Evolutionary conservation across 2,329 filamentous ascomycete genomes (phyloP).

Genomic region (Leptographium galeiforme): DNA sequence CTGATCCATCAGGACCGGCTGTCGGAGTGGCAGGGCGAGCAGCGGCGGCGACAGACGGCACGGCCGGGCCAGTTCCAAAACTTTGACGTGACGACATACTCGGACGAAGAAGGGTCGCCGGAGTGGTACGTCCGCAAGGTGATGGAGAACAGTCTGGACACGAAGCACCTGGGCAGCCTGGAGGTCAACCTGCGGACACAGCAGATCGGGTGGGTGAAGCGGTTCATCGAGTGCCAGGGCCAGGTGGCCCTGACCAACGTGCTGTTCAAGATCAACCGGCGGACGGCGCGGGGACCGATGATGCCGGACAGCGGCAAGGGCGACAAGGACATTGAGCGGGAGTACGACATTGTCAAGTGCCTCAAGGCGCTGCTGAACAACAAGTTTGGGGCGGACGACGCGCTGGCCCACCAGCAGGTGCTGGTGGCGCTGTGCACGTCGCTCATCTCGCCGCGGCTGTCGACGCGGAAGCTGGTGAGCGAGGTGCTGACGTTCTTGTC

Average conservation of each 20-base stretch:
- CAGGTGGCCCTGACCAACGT: conserved; percentile 93
- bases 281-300: conserved; percentile 60
- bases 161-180: conserved; percentile 82
- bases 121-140: conserved; percentile 98
- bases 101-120: conserved; percentile 88
- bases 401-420: conserved; percentile 77
- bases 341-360: conserved; percentile 97
- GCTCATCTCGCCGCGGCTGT: conserved; percentile 75
- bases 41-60: conserved; percentile 69
- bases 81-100: conserved; percentile 58
- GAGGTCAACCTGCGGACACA: conserved; percentile 92
- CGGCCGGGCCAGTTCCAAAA: conserved; percentile 58
- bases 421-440: conserved; percentile 78
- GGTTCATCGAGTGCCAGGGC: conserved; percentile 93
- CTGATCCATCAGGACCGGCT: conserved; percentile 89
- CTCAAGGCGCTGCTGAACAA: conserved; percentile 98
- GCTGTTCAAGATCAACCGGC: conserved; percentile 83
- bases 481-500: conserved; percentile 94
- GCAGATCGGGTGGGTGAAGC: conserved; percentile 93
- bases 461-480: conserved; percentile 86
- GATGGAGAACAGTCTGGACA: conserved; percentile 87
- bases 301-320: conserved; percentile 41
- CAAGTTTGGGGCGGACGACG: conserved; percentile 96
- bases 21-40: conserved; percentile 86
- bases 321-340: conserved; percentile 75